Evolutionary conservation across 805 yeast species (phyloP).

Genomic region (Vanderwaltozyma yarrowii): DNA sequence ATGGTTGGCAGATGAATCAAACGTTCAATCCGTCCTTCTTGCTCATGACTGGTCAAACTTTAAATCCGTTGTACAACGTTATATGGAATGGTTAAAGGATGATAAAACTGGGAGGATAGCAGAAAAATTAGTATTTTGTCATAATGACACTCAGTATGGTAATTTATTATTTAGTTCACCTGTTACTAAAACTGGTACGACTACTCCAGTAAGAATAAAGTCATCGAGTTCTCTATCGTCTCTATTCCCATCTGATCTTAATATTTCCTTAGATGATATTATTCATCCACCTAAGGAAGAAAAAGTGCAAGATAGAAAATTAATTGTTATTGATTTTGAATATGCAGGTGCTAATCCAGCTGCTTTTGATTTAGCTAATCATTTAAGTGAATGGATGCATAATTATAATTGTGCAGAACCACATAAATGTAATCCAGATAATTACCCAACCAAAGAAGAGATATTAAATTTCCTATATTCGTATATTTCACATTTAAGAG

Average conservation of each 20-base stretch:
- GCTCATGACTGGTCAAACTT: conserved; percentile 38
- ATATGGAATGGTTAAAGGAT: conserved; percentile 52
- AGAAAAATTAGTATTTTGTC: conserved; percentile 60
- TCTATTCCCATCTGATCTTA: conserved; percentile 22
- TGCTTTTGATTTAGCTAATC: conserved; percentile 86
- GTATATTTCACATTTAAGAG: conserved; percentile 54
- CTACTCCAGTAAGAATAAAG: conserved; percentile 8
- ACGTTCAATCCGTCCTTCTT: conserved; percentile 31
- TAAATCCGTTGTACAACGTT: conserved; percentile 37
- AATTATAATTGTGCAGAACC: conserved; percentile 59
- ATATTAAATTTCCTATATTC: conserved; percentile 62
- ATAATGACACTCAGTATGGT: conserved; percentile 96
- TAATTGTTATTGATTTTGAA: conserved; percentile 94
- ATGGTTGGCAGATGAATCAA: conserved; percentile 28
- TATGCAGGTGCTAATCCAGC: conserved; percentile 87
- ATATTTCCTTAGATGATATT: conserved; percentile 22
- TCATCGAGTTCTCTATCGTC: conserved; percentile 16
- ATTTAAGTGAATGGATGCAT: conserved; percentile 95
- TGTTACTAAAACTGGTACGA: conserved; percentile 22
- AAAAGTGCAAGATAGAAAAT: conserved; percentile 48
- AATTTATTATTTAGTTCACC: conserved; percentile 66
- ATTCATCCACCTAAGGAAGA: conserved; percentile 32
- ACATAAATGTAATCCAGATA: conserved; percentile 34
- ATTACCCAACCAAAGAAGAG: conserved; percentile 61
- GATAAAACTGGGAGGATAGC: conserved; percentile 4